Base-by-base conservation (phyloP, 23 red algal species). In the Pyropia yezoensis region DNA sequence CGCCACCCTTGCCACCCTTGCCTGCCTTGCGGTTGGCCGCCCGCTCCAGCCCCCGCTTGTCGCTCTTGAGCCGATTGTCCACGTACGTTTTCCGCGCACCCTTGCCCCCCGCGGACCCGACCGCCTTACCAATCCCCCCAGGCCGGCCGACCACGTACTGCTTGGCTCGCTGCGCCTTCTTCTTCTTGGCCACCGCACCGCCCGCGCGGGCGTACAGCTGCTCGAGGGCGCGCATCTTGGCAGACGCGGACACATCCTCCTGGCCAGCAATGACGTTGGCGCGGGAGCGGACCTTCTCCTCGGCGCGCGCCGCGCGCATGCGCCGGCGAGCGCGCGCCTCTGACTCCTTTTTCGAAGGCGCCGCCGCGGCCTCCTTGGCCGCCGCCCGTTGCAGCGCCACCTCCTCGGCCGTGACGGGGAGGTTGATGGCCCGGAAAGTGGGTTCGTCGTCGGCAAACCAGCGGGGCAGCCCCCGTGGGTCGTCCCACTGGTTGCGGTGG, bases 371-470 rank as follows among this genome's bases (percentile, higher is more conserved):
- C 23, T 54, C 61, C 54, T 79, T 72, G 57, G 82, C 70, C 18
- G 73, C 77, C 23, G 68, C 75, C 70, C 76, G 74, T 74, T 85
- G 85, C 28, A 73, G 77, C 1, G 22, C 64, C 4, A 96, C 84
- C 68, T 85, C 71, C 59, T 75, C 83, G 26, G 73, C 69, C 22
- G 73, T 76, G 14, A 87, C 81, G n/a, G 79, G 65, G 23, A 67
- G n/a, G 52, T 67, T 62, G 18, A 66, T 27, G 18, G 59, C 26
- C n/a, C 92, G 62, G 32, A 76, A 75, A 13, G 51, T 45, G 45
- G 70, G 65, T 16, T 96, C 92, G 21, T 82, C 71, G 33, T 83
- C 83, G 18, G 77, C 79, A 90, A 96, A 96, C 92, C 92, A 96
- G 7, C 70, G 70, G 17, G 92, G 92, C 17, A 90, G 73, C 54